Percentiles rank a stretch among this genome's conserved stretches.
Conservation (phyloP, 164 flowering plant genomes). For the Stephania yunnanensis region DNA sequence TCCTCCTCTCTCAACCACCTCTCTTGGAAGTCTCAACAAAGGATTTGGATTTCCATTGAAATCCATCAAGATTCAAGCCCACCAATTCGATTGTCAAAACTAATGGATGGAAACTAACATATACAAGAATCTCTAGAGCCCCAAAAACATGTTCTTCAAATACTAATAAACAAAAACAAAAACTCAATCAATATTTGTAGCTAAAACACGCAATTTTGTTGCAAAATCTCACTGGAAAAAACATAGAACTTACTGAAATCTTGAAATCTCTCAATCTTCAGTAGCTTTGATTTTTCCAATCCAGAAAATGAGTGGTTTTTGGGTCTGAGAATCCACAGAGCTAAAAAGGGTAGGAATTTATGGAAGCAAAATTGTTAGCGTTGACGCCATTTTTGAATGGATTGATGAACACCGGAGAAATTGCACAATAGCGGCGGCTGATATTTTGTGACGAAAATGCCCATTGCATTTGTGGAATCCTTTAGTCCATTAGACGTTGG, state of each 20-base stretch:
- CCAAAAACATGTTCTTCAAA: background rate
- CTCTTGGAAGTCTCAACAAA: background rate
- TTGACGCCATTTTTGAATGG: constrained; percentile 1
- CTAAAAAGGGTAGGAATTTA: background rate
- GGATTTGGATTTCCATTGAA: background rate
- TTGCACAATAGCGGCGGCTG: background rate
- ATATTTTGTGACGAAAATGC: background rate
- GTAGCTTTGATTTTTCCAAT: background rate
- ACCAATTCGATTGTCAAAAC: background rate
- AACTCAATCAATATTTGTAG: background rate
- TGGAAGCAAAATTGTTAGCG: background rate
- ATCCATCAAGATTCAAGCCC: background rate
- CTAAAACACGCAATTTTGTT: background rate
- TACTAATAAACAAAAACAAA: background rate
- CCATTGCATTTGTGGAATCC: too few species aligned
- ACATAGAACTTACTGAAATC: background rate
- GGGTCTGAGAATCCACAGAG: background rate
- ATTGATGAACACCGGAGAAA: background rate
- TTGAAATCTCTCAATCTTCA: background rate
- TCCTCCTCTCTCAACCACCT: background rate
- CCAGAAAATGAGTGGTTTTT: background rate
- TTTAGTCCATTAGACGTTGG: background rate
- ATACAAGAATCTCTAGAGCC: background rate
- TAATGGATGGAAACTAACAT: too few species aligned
- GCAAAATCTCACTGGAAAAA: background rate